Evolutionary conservation across 768 basidiomycete species (phyloP).

Genomic region (Fibroporia radiculosa): DNA sequence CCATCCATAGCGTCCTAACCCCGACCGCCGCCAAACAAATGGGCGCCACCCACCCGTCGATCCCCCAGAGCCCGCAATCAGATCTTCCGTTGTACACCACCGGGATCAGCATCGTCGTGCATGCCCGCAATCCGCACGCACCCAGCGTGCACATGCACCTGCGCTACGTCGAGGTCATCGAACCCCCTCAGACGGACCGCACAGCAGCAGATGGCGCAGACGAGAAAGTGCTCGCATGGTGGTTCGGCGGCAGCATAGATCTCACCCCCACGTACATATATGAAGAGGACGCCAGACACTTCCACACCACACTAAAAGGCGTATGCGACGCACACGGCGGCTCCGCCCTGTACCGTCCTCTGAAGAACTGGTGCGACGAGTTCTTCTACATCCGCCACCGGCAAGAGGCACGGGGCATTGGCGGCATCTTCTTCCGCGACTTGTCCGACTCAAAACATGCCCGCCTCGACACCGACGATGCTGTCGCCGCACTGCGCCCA

Average conservation of each 20-base stretch:
- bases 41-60: conserved; percentile 81
- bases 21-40: conserved; percentile 90
- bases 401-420: conserved; percentile 77
- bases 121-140: conserved; percentile 88
- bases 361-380: conserved; percentile 97
- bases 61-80: conserved; percentile 40
- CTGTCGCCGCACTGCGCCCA: conserved; percentile 34
- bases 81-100: conserved; percentile 90
- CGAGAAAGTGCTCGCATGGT: conserved; percentile 77
- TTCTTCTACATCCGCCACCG: conserved; percentile 94
- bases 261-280: conserved; percentile 91
- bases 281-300: conserved; percentile 79
- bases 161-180: conserved; percentile 91
- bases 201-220: conserved; percentile 12
- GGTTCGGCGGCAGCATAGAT: conserved; percentile 97
- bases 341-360: conserved; percentile 57
- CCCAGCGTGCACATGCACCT: conserved; percentile 96
- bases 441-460: conserved; percentile 58
- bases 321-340: conserved; percentile 75
- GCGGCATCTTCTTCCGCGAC: conserved; percentile 97
- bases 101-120: conserved; percentile 87
- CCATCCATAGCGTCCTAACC: conserved; percentile 84
- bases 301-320: conserved; percentile 72
- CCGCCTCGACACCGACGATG: conserved; percentile 37
- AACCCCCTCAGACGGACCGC: conserved; percentile 27